phyloP scores from a whole-genome alignment of 202 grass and related monocot genomes.

The Tripidium arundinaceum region DNA sequence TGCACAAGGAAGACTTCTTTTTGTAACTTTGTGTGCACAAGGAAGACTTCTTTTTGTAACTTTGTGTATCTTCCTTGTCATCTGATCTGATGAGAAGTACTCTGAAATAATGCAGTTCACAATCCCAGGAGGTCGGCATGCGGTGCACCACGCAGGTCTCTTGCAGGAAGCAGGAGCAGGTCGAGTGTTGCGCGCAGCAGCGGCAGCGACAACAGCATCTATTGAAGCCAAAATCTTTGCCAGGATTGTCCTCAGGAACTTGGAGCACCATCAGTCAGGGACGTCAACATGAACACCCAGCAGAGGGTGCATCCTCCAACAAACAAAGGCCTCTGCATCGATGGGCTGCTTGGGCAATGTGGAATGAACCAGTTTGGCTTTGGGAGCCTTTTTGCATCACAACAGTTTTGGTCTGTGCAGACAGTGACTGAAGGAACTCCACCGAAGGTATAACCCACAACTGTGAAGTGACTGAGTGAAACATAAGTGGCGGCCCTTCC shows the following conservation, averaged over 20 bases:
- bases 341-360: slow-evolving; percentile 14
- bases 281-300: slow-evolving; percentile 39
- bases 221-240: slow-evolving; percentile 95
- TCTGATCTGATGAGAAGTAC: slow-evolving; percentile 31
- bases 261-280: slow-evolving; percentile 85
- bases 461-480: background rate
- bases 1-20: background rate
- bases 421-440: background rate
- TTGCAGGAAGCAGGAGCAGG: slow-evolving; percentile 78
- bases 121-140: slow-evolving; percentile 82
- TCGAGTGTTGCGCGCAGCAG: slow-evolving; percentile 73
- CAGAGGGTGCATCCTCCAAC: slow-evolving; percentile 16
- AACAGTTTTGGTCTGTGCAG: background rate
- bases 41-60: background rate
- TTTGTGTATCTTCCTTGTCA: background rate
- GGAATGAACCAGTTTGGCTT: background rate
- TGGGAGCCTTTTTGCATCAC: background rate
- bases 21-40: background rate
- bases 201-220: slow-evolving; percentile 77
- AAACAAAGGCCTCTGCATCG: background rate
- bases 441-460: background rate
- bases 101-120: slow-evolving; percentile 75
- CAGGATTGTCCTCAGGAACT: slow-evolving; percentile 92
- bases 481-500: background rate
- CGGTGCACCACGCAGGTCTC: slow-evolving; percentile 72